Conservation (phyloP, 2,329 filamentous ascomycete species). For the Sclerotinia minor region DNA sequence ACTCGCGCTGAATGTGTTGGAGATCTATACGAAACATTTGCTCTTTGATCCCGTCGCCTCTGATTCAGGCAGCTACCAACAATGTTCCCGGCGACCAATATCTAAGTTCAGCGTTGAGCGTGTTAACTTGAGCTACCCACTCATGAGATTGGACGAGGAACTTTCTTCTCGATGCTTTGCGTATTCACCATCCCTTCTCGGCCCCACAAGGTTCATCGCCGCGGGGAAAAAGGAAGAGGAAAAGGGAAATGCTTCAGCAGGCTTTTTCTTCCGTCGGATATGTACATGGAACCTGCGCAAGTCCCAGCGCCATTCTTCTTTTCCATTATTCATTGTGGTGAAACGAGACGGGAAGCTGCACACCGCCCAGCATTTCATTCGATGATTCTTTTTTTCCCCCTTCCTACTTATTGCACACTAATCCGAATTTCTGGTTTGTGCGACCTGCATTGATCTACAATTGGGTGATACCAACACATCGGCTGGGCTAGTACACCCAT, state of each 20-base stretch:
- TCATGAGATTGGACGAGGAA: neutral
- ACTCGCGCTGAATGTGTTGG: neutral
- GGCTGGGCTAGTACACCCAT: slow-evolving; percentile 19
- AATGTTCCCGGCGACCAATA: slow-evolving; percentile 1
- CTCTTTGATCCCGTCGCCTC: neutral
- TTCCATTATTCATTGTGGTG: slow-evolving; percentile 22
- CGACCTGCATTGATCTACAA: slow-evolving; percentile 22
- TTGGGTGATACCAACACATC: slow-evolving; percentile 1
- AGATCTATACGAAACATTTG: neutral
- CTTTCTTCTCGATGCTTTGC: neutral
- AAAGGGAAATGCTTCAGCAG: slow-evolving; percentile 23
- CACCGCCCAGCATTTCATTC: slow-evolving; percentile 24
- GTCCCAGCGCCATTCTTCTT: slow-evolving; percentile 16
- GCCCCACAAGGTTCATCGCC: slow-evolving; percentile 22
- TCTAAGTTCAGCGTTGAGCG: slow-evolving; percentile 2
- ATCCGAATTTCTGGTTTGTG: slow-evolving; percentile 22
- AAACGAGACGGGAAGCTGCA: slow-evolving; percentile 26
- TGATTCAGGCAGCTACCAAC: slow-evolving; percentile 10
- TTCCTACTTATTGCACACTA: slow-evolving; percentile 1
- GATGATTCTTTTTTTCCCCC: neutral
- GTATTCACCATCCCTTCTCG: slow-evolving; percentile 4
- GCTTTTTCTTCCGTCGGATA: slow-evolving; percentile 25
- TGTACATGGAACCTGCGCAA: slow-evolving; percentile 23
- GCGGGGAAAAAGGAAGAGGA: slow-evolving; percentile 16
- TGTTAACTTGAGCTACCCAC: neutral